A percentile compares a stretch with the other conserved stretches of the same genome.
These are phyloP conservation scores for Dimocarpus longan DNA, from an alignment of 345 rosid genomes.

Conservation along the genomic window DNA sequence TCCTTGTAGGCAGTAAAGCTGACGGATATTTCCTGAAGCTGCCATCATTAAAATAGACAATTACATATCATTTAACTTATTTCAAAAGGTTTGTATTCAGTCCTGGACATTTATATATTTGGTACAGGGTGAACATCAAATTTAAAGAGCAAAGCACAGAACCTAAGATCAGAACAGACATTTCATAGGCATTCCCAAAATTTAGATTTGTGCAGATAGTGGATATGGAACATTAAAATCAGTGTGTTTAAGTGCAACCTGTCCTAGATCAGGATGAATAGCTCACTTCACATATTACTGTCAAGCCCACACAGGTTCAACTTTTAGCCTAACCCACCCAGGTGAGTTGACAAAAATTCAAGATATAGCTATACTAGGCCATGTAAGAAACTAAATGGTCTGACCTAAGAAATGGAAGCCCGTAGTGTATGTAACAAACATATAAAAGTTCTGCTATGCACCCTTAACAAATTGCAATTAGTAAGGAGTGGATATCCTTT, in stretches of 20 bases:
- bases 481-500: background rate
- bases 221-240: background rate
- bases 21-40: slow-evolving; percentile 98
- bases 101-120: background rate
- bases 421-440: background rate
- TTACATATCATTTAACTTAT: background rate
- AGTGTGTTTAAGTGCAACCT: background rate
- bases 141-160: background rate
- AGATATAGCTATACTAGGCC: background rate
- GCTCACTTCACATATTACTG: background rate
- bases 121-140: background rate
- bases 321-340: background rate
- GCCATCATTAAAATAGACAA: slow-evolving; percentile 25
- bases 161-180: background rate
- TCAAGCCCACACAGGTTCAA: background rate
- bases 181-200: background rate
- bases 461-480: background rate
- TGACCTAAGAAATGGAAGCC: background rate
- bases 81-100: background rate
- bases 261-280: background rate
- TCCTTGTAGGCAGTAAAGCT: slow-evolving; percentile 96
- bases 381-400: background rate
- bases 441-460: background rate
- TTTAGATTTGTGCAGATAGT: background rate
- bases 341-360: background rate